Evolutionary conservation across 768 basidiomycete genomes (phyloP), one percentile per base, ranked within the genome.

Genomic region (Xanthoconium stramineum): DNA sequence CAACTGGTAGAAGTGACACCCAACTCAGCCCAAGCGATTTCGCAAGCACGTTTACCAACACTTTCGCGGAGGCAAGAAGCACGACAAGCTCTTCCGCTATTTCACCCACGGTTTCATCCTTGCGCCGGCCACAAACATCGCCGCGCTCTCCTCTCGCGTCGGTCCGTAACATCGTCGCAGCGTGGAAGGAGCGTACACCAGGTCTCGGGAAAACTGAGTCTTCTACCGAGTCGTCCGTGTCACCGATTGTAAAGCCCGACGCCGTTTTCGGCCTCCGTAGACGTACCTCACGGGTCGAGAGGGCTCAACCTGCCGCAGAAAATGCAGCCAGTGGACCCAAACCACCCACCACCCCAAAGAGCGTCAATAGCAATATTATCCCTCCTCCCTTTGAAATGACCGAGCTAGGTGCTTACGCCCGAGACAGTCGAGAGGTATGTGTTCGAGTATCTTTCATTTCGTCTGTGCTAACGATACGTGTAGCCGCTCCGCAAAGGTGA

Each of bases 401-500:
- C 0, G 79, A 82, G 55, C 66, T 79, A 50, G 79, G 79, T 50
- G 68, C 73, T 35, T 77, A 76, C 44, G 64, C 73, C 15, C 70
- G 75, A 50, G 70, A 70, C 8, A 74, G 70, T 52, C 73, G 75
- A 47, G 80, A 82, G 69, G 80, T 82, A 55, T 62, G 77, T 7
- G 2, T 12, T 42, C 11, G 17, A 11, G 1, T 5, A 15, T 44
- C 12, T 19, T 55, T 38, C 6, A 5, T 48, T 47, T 51, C 6
- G 24, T 58, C 17, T 1, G 32, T 33, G 20, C 62, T 68, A 33
- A 72, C 36, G 33, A 15, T 19, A 1, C 20, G 24, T 43, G n/a
- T 65, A 96, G 94, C 93, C 94, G 5, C 75, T 91, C 13, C 86
- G 91, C 55, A 88, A 91, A 39, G 94, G 94, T 14, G 75, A 85